Percentiles rank a stretch among this genome's conserved stretches.
These are phyloP conservation scores for Colletotrichum sp. DNA, from an alignment of 2,329 filamentous ascomycete species.

Conservation along the genomic window DNA sequence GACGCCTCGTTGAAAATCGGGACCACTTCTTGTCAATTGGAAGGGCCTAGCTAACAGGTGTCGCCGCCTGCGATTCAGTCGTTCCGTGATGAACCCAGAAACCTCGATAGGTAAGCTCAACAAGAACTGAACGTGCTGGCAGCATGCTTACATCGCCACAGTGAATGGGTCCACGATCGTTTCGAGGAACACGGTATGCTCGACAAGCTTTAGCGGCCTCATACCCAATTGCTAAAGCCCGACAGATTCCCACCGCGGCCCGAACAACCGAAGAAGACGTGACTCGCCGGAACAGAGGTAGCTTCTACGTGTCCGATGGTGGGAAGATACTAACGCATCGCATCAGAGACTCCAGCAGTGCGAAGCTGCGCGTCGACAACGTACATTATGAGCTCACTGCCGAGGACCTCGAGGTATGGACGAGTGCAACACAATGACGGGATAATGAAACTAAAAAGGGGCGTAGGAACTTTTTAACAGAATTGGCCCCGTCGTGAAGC, in stretches of 20 bases:
- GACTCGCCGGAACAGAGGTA: slow-evolving; percentile 46
- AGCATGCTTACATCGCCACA: slow-evolving; percentile 38
- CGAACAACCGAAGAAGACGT: slow-evolving; percentile 47
- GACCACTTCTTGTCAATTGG: slow-evolving; percentile 9
- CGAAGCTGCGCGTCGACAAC: slow-evolving; percentile 85
- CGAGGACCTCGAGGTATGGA: slow-evolving; percentile 76
- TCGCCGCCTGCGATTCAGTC: slow-evolving; percentile 55
- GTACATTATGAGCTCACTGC: slow-evolving; percentile 91
- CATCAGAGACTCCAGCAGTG: slow-evolving; percentile 58
- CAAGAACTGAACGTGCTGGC: not conserved
- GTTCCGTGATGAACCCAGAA: slow-evolving; percentile 67
- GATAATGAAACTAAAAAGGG: slow-evolving; percentile 26
- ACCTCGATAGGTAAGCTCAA: slow-evolving; percentile 70
- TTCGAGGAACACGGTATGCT: slow-evolving; percentile 75
- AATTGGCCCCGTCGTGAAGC: slow-evolving; percentile 74
- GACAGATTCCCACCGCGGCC: slow-evolving; percentile 43
- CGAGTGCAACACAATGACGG: not conserved
- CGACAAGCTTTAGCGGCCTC: not conserved
- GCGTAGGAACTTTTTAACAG: slow-evolving; percentile 77
- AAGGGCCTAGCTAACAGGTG: slow-evolving; percentile 37
- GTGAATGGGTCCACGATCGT: slow-evolving; percentile 94
- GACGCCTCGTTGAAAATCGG: slow-evolving; percentile 10
- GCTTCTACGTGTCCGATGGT: slow-evolving; percentile 21
- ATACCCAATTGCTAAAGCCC: slow-evolving; percentile 11
- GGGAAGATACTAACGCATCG: slow-evolving; percentile 18